A percentile compares a stretch with the other conserved stretches of the same genome.
phyloP scores from a whole-genome alignment of 495 filamentous ascomycete species.

The Cryomyces antarcticus region DNA sequence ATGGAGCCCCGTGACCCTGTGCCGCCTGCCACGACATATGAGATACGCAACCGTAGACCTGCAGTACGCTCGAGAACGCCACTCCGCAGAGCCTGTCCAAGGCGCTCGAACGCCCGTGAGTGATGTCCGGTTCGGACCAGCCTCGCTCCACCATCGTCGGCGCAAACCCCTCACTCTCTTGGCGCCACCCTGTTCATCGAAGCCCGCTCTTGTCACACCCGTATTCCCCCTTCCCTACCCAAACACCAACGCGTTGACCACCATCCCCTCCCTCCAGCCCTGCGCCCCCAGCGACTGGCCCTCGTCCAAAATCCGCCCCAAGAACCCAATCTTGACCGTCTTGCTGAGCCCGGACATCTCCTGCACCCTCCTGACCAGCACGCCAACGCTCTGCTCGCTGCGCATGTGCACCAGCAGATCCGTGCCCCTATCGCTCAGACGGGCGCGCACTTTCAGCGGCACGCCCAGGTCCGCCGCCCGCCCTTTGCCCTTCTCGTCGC shows the following conservation, averaged over 20 bases:
- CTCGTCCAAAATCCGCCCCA: conserved; percentile 62
- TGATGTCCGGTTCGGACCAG: too few species aligned
- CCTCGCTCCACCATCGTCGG: too few species aligned
- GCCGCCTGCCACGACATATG: too few species aligned
- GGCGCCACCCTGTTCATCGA: too few species aligned
- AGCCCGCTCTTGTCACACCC: too few species aligned
- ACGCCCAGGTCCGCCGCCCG: conserved; percentile 19
- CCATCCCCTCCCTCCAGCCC: conserved; percentile 56
- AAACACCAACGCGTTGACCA: conserved; percentile 65
- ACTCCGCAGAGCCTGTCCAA: too few species aligned
- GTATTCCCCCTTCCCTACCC: background rate
- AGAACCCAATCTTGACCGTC: conserved; percentile 49
- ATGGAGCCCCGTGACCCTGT: too few species aligned
- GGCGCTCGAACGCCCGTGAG: too few species aligned
- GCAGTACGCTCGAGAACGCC: too few species aligned
- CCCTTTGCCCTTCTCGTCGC: conserved; percentile 39
- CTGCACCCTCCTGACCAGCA: conserved; percentile 38
- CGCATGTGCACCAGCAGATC: conserved; percentile 42
- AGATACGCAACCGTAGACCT: too few species aligned
- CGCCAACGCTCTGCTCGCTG: conserved; percentile 40
- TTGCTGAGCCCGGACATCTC: conserved; percentile 48
- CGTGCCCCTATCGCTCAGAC: conserved; percentile 48
- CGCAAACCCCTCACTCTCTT: too few species aligned
- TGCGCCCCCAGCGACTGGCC: conserved; percentile 37
- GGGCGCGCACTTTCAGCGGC: conserved; percentile 35